A percentile compares a stretch with the other conserved stretches of the same genome.
Evolutionary conservation across 352 stramenopile species (phyloP).

Genomic region (Phytophthora meadii): DNA sequence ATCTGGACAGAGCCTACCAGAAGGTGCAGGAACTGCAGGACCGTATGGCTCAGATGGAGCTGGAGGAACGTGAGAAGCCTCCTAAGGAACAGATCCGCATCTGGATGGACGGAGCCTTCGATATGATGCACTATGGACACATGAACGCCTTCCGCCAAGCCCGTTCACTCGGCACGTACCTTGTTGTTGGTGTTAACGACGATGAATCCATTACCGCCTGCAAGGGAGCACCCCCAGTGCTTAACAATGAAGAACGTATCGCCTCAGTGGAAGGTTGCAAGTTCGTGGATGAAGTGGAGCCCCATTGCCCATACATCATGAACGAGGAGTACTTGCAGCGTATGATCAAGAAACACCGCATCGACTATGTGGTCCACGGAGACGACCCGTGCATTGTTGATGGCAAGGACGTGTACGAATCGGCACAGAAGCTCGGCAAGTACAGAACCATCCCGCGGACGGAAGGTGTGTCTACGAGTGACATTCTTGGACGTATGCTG

Average conservation of each 20-base stretch:
- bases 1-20: conserved; percentile 76
- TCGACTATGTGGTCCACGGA: conserved; percentile 99
- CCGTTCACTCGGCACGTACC: conserved; percentile 94
- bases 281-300: conserved; percentile 98
- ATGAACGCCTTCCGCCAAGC: conserved; percentile 99
- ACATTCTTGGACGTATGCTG: conserved; percentile 99
- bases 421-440: conserved; percentile 95
- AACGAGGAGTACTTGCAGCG: conserved; percentile 97
- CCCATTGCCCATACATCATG: conserved; percentile 98
- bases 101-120: conserved; percentile 99
- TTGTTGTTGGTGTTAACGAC: conserved; percentile 99
- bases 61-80: conserved; percentile 63
- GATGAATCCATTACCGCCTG: conserved; percentile 97
- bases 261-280: conserved; percentile 97
- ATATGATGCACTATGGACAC: conserved; percentile 99
- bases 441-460: conserved; percentile 97
- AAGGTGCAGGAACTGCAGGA: conserved; percentile 89
- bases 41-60: conserved; percentile 84
- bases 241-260: conserved; percentile 97
- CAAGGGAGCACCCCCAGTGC: conserved; percentile 96
- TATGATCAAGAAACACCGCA: conserved; percentile 97
- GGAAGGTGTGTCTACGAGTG: conserved; percentile 97
- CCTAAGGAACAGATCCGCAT: conserved; percentile 94
- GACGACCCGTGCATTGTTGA: conserved; percentile 99
- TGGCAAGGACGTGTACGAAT: conserved; percentile 98